Conservation (phyloP, 202 grass and related monocot species). For the Schoenoplectus triqueter region DNA sequence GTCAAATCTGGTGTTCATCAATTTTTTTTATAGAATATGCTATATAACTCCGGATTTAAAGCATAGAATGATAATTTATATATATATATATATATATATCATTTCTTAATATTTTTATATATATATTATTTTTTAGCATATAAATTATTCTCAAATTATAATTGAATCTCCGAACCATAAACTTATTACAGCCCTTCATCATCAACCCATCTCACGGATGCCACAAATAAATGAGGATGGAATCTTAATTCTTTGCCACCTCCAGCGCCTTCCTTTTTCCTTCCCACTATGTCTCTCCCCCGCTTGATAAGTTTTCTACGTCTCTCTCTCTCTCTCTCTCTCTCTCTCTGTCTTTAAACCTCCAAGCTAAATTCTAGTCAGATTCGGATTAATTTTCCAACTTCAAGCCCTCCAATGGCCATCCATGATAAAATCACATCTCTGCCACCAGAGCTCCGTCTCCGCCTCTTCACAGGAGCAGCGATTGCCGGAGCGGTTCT, state of each 20-base stretch:
- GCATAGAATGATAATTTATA: too few relatives aligned
- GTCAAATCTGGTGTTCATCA: too few relatives aligned
- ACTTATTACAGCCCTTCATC: neutral
- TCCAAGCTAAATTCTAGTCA: constrained; percentile 28
- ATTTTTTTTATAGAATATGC: too few relatives aligned
- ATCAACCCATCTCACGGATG: neutral
- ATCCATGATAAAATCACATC: constrained; percentile 54
- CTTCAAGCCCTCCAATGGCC: constrained; percentile 51
- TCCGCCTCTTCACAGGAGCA: constrained; percentile 44
- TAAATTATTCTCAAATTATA: too few relatives aligned
- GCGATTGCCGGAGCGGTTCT: constrained; percentile 51
- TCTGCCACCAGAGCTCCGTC: constrained; percentile 58
- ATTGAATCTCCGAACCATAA: too few relatives aligned
- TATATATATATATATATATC: too few relatives aligned
- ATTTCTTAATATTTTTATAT: too few relatives aligned
- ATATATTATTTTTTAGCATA: too few relatives aligned
- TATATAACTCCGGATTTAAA: too few relatives aligned
- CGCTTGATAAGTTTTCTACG: neutral
- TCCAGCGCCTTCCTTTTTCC: constrained; percentile 32
- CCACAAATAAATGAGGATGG: neutral
- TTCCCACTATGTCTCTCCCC: constrained; percentile 12
- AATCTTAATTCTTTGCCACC: constrained; percentile 33
- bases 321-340: too few relatives aligned
- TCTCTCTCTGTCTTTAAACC: constrained; percentile 36
- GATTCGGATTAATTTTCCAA: constrained; percentile 19